These are phyloP conservation scores for Ilyonectria sp. DNA, from an alignment of 2,329 filamentous ascomycete species.

Conservation along the genomic window DNA sequence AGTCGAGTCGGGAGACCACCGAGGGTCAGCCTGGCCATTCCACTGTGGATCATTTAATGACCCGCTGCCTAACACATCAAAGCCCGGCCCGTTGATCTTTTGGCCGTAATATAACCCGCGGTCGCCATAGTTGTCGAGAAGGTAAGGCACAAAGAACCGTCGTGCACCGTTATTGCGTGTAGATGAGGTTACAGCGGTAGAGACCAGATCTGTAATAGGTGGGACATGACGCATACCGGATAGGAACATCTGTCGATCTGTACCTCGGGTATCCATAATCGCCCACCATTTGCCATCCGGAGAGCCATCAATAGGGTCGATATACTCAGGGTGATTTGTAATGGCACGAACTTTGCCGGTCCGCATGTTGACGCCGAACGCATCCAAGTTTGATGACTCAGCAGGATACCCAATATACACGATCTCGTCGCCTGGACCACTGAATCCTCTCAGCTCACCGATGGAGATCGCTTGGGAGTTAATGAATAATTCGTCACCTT, in stretches of 20 bases:
- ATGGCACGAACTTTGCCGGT: too few species aligned
- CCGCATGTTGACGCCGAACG: too few species aligned
- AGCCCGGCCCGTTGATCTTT: conserved; percentile 56
- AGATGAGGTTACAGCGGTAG: conserved; percentile 52
- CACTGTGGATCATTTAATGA: conserved; percentile 62
- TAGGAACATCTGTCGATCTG: conserved; percentile 46
- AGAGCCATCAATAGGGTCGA: too few species aligned
- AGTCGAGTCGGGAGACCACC: conserved; percentile 59
- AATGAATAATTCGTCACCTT: too few species aligned
- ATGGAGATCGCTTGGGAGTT: too few species aligned
- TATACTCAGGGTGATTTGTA: too few species aligned
- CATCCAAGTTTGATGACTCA: too few species aligned
- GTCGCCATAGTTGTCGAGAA: conserved; percentile 62
- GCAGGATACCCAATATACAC: too few species aligned
- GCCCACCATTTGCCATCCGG: too few species aligned
- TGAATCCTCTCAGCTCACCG: too few species aligned
- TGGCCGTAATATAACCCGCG: conserved; percentile 61
- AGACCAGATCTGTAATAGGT: conserved; percentile 57
- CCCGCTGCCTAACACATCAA: conserved; percentile 54
- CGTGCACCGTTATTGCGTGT: conserved; percentile 62
- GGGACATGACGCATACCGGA: conserved; percentile 58
- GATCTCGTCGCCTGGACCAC: too few species aligned
- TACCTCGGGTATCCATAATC: too few species aligned
- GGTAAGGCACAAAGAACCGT: conserved; percentile 62
- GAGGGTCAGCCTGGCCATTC: conserved; percentile 64